These are phyloP conservation scores for Amylocarpus encephaloides DNA, from an alignment of 2,329 filamentous ascomycete species.

Conservation along the genomic window DNA sequence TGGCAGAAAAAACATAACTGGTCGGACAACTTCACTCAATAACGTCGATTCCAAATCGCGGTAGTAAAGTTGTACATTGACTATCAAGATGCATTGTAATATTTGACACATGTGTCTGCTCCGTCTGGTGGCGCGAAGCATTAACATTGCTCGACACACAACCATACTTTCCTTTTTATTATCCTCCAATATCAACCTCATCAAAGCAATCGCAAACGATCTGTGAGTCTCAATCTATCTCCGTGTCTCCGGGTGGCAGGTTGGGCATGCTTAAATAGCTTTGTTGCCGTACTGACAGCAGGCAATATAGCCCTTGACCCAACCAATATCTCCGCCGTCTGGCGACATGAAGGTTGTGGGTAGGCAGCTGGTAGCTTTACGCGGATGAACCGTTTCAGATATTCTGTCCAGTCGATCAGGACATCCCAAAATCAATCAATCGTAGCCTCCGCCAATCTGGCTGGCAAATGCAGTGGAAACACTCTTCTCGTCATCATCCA, in stretches of 20 bases:
- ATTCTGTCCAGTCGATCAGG: conserved; percentile 8
- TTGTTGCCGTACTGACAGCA: background rate
- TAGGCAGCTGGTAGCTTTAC: conserved; percentile 2
- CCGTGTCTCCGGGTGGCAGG: background rate
- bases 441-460: conserved; percentile 61
- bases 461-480: conserved; percentile 95
- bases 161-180: conserved; percentile 3
- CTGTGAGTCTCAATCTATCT: conserved; percentile 4
- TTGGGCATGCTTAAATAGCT: conserved; percentile 8
- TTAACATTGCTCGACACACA: conserved; percentile 1
- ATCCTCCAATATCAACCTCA: conserved; percentile 7
- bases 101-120: background rate
- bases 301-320: conserved; percentile 1
- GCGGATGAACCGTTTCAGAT: conserved; percentile 6
- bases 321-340: background rate
- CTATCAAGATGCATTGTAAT: conserved; percentile 5
- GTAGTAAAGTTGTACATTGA: conserved; percentile 6
- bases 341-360: conserved; percentile 5
- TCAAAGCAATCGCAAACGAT: conserved; percentile 10
- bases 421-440: conserved; percentile 27
- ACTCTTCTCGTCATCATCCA: conserved; percentile 94
- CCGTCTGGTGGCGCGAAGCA: background rate
- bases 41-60: background rate
- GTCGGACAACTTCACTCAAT: too few relatives aligned
- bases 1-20: too few relatives aligned